Evolutionary conservation across 2,329 filamentous ascomycete species (phyloP), one percentile per base, ranked within the genome.

Genomic region (Clarireedia sp.): DNA sequence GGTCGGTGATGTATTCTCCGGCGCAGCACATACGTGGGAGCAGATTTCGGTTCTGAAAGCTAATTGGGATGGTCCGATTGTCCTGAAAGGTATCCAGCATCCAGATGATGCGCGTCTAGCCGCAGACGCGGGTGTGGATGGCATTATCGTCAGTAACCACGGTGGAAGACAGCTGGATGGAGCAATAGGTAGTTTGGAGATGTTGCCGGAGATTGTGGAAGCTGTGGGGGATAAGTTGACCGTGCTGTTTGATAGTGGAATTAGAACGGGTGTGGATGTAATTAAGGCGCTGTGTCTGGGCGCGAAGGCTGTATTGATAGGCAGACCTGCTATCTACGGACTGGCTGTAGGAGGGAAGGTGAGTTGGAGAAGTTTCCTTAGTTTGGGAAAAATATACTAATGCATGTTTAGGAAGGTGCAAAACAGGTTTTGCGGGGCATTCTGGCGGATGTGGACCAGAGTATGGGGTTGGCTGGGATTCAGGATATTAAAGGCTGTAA

Each of bases 41-140:
- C 74, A 88, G 38, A 67, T 88, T 37, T 71, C 72, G n/a, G 72
- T 80, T 48, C 64, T 88, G 59, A 74, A 78, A 60, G 71, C 78
- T 62, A 67, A 83, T 56, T 87, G 83, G 81, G 74, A 80, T 57
- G 82, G 83, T 0, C 81, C 83, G 0, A 80, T 89, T 51, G 77
- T 81, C 58, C 73, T 82, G 37, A 85, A 86, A 67, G 82, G 81
- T 0, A 80, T 81, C 17, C 72, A 64, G 54, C 73, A 73, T 45
- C 72, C 74, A 1, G 73, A 75, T 16, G 78, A 81, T 56, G 77
- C 76, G 0, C 66, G 71, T 26, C 59, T 74, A 17, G 78, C 78
- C 0, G 69, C 73, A 10, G 56, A 71, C 54, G 56, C 72, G 49
- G 76, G 76, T 0, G 70, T 74, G 3, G 72, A 78, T 46, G 78